Conservation (phyloP, 345 rosid species). For the Firmiana major region DNA sequence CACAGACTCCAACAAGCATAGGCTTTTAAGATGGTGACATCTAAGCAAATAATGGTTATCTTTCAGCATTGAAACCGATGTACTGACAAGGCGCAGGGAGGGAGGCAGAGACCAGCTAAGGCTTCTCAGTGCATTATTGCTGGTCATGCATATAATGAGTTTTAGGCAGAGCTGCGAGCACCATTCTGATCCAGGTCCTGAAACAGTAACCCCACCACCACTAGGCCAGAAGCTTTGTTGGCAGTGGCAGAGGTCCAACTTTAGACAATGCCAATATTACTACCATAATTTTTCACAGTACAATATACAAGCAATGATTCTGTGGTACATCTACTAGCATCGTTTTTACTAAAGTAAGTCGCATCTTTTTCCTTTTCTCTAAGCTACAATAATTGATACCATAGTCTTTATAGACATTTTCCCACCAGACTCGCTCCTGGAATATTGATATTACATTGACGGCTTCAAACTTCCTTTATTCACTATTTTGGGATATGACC, state of each 20-base stretch:
- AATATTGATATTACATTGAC: background rate
- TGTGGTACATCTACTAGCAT: background rate
- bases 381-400: constrained; percentile 18
- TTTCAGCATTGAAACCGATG: constrained; percentile 2
- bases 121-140: constrained; percentile 30
- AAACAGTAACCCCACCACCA: constrained; percentile 14
- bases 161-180: constrained; percentile 2
- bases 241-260: constrained; percentile 14
- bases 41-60: background rate
- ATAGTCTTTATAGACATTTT: constrained; percentile 17
- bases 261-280: constrained; percentile 7
- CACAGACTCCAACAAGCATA: background rate
- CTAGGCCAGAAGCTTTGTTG: constrained; percentile 13
- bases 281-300: constrained; percentile 16
- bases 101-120: background rate
- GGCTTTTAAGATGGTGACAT: background rate
- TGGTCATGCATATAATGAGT: constrained; percentile 16
- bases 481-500: constrained; percentile 85
- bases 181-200: constrained; percentile 4
- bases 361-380: background rate
- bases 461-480: constrained; percentile 17
- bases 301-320: constrained; percentile 20
- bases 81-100: background rate
- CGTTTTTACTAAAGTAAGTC: background rate
- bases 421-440: background rate